Base-by-base conservation (phyloP, 2,329 filamentous ascomycete species). In the Rutstroemia sp. region DNA sequence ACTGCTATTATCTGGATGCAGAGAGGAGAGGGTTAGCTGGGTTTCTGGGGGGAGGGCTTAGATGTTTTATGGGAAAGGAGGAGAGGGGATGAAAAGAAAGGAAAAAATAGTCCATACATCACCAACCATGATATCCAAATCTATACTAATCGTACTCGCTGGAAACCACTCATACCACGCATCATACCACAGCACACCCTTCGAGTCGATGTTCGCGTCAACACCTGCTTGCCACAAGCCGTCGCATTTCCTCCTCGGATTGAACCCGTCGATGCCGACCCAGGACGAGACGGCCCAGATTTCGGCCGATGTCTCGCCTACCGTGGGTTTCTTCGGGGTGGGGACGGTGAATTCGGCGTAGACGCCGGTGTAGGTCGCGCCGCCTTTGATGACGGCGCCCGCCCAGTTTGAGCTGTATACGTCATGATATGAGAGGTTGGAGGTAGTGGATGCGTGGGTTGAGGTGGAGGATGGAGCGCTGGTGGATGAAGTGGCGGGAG, bases 111-210 rank as follows among this genome's bases (percentile, higher is more conserved):
- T 34, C 5, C n/a, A 18, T 42, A 42, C 27, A 6, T 80, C 73
- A 6, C 78, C 78, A 0, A 72, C 72, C 54, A 80, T 69, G 56
- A 71, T 70, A 16, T 30, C 66, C 74, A 77, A 25, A 18, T 45
- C 37, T 6, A 81, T 82, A 62, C 77, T 73, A 62, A 78, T 75
- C 16, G 79, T 75, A 61, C 75, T 75, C 62, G 80, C 75, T 0
- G 80, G 80, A 62, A 75, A 81, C 80, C 79, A 83, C 66, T 83
- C 80, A 62, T 79, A 82, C 79, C 80, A 83, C 9, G 79, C 77
- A 49, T 78, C 74, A 63, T 75, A 83, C 16, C 30, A 39, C 1
- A 47, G 6, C 6, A 9, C 42, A 1, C 44, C 44, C 14, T 10
- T 16, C 1, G 7, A 10, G 3, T 38, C 19, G 16, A 47, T 19